Percentiles rank a stretch among this genome's conserved stretches.
Conservation (phyloP, 768 basidiomycete genomes). For the Lyophyllum atratum region DNA sequence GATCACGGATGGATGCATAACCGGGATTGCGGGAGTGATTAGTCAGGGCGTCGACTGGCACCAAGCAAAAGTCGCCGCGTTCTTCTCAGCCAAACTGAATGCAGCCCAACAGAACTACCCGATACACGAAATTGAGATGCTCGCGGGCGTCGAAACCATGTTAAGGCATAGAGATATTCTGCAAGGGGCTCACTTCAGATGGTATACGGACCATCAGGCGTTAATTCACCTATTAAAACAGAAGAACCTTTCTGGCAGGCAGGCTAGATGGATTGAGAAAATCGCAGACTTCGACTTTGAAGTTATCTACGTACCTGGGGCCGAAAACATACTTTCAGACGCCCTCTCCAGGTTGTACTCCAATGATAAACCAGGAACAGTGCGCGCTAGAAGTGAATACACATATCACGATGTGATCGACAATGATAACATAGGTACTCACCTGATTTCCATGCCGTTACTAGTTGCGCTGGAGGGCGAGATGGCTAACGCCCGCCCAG, state of each 20-base stretch:
- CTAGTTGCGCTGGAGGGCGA: conserved; percentile 16
- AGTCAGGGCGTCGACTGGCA: not conserved
- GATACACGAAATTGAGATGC: not conserved
- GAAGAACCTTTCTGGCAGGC: not conserved
- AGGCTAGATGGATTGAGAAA: conserved; percentile 3
- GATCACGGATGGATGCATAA: not conserved
- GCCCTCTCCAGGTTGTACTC: conserved; percentile 28
- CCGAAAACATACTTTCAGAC: conserved; percentile 25
- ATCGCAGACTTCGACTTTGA: conserved; percentile 16
- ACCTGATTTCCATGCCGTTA: conserved; percentile 13
- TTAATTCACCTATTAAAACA: conserved; percentile 1
- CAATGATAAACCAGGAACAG: conserved; percentile 9
- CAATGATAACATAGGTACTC: not conserved
- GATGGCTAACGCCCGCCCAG: too few relatives aligned
- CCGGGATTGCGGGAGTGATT: not conserved
- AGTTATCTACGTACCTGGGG: conserved; percentile 12
- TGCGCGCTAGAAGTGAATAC: conserved; percentile 14
- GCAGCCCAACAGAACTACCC: not conserved
- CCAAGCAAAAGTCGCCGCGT: not conserved
- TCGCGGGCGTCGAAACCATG: conserved; percentile 1
- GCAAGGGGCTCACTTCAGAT: not conserved
- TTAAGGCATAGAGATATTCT: not conserved
- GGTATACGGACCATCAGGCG: not conserved
- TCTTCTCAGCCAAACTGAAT: conserved; percentile 2
- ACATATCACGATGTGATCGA: conserved; percentile 12